These are phyloP conservation scores for Saccharomycopsis fermentans DNA, from an alignment of 805 yeast genomes.

Conservation along the genomic window DNA sequence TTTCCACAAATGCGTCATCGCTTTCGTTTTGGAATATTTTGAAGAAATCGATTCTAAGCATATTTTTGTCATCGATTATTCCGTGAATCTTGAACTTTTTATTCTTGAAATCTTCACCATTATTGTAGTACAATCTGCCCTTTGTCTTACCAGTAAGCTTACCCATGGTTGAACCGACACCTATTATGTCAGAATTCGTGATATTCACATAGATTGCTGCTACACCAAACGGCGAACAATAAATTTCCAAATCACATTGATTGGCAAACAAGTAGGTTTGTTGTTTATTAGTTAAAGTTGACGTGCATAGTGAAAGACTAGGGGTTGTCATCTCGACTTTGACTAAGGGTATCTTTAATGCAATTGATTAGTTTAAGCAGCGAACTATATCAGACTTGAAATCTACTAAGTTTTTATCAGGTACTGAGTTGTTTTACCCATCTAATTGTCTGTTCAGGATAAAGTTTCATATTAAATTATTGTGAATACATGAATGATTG, in stretches of 20 bases:
- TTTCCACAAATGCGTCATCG: neutral
- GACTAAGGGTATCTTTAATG: neutral
- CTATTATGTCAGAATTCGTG: conserved; percentile 39
- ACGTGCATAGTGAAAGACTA: conserved; percentile 11
- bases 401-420: too few species aligned
- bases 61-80: conserved; percentile 35
- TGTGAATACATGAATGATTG: too few species aligned
- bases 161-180: conserved; percentile 49
- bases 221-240: conserved; percentile 48
- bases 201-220: conserved; percentile 41
- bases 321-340: neutral
- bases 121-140: conserved; percentile 41
- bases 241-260: conserved; percentile 43
- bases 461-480: too few species aligned
- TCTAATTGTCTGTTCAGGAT: too few species aligned
- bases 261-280: conserved; percentile 34
- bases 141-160: conserved; percentile 41
- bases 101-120: conserved; percentile 35
- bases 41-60: conserved; percentile 41
- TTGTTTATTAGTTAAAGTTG: conserved; percentile 9
- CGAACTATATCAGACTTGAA: too few species aligned
- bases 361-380: too few species aligned
- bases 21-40: conserved; percentile 28
- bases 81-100: conserved; percentile 42
- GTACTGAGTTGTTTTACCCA: too few species aligned